Percentiles rank a stretch among this genome's conserved stretches.
Evolutionary conservation across 176 grass and related monocot species (phyloP).

Genomic region (Oryza officinalis): DNA sequence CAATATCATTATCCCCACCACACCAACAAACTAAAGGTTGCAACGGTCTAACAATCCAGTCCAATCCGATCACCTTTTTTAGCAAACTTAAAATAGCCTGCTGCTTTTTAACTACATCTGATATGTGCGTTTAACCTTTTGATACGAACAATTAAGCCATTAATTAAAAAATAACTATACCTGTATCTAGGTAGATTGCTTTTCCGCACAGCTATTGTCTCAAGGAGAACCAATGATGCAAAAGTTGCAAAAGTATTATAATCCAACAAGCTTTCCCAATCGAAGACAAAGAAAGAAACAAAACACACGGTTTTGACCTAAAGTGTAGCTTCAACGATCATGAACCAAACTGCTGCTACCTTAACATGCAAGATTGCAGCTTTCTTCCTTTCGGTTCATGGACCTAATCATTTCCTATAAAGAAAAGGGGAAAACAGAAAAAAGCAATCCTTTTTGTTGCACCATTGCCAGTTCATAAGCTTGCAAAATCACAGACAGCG

Average conservation of each 20-base stretch:
- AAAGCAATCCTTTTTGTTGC: background rate
- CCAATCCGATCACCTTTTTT: background rate
- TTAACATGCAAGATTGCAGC: conserved; percentile 29
- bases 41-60: background rate
- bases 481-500: background rate
- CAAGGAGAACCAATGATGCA: background rate
- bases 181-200: conserved; percentile 2
- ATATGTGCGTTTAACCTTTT: conserved; percentile 9
- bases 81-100: conserved; percentile 7
- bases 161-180: background rate
- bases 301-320: background rate
- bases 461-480: background rate
- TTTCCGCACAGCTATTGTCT: background rate
- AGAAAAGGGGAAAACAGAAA: background rate
- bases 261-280: background rate
- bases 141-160: background rate
- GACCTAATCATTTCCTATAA: conserved; percentile 8
- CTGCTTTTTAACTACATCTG: background rate
- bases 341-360: conserved; percentile 20
- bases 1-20: conserved; percentile 16
- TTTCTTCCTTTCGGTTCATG: conserved; percentile 16
- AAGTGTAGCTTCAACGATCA: conserved; percentile 16
- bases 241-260: background rate
- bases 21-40: background rate
- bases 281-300: background rate